Conservation (phyloP, 2,329 filamentous ascomycete species). For the Fusarium cicatricum region DNA sequence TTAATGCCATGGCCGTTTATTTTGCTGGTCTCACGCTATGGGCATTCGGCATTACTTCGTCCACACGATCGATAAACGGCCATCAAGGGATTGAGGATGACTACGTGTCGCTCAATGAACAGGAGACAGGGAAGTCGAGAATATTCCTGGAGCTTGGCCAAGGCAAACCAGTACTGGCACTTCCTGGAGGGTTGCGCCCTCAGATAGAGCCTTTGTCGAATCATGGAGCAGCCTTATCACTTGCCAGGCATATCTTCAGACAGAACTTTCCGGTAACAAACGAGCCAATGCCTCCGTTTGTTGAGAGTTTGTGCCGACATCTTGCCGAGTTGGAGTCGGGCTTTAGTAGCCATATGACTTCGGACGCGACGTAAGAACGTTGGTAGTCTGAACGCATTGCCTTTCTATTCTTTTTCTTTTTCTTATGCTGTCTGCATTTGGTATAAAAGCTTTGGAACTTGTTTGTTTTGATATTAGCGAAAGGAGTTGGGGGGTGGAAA, state of each 20-base stretch:
- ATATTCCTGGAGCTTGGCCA: constrained; percentile 31
- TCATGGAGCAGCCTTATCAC: constrained; percentile 15
- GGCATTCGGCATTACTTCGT: constrained; percentile 31
- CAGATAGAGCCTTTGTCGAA: constrained; percentile 33
- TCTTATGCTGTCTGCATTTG: too few relatives aligned
- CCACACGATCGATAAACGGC: constrained; percentile 7
- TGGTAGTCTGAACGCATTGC: too few relatives aligned
- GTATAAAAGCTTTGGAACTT: background rate
- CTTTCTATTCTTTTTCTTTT: too few relatives aligned
- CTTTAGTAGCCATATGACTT: constrained; percentile 1
- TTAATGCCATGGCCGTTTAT: constrained; percentile 38
- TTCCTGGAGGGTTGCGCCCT: constrained; percentile 14
- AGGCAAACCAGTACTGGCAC: constrained; percentile 26
- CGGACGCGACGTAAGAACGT: background rate
- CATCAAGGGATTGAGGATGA: constrained; percentile 16
- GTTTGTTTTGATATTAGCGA: constrained; percentile 16
- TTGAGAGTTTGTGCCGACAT: constrained; percentile 32
- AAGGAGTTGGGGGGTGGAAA: constrained; percentile 33
- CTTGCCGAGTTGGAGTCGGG: constrained; percentile 27
- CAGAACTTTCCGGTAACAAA: constrained; percentile 30
- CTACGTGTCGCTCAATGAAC: constrained; percentile 27
- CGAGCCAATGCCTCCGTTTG: constrained; percentile 34
- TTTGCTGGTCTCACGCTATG: constrained; percentile 35
- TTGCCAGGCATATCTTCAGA: constrained; percentile 28
- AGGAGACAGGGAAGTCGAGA: constrained; percentile 23